Conservation (phyloP, 192 early-diverging fungal species). For the Backusella westeae region DNA sequence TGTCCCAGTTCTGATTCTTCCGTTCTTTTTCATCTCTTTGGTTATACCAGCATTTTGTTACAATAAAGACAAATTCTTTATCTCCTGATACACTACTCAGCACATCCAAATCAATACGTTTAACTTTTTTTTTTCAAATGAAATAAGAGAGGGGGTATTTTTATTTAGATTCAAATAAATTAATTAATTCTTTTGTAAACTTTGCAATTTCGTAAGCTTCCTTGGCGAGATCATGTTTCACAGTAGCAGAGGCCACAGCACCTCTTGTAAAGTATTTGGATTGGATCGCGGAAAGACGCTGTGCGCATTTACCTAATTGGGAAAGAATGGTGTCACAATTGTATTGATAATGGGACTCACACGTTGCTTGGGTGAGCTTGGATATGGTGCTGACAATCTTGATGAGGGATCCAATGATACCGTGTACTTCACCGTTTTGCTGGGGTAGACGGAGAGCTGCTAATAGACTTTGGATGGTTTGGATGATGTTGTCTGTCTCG, state of each 20-base stretch:
- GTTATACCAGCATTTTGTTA: no score
- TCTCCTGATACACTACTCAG: no score
- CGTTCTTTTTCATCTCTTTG: no score
- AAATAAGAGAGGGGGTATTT: neutral
- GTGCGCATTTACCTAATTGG: constrained; percentile 5
- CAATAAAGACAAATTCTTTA: no score
- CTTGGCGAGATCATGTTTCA: constrained; percentile 83
- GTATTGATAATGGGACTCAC: constrained; percentile 15
- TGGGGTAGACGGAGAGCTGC: constrained; percentile 49
- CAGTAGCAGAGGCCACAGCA: constrained; percentile 56
- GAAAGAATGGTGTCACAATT: neutral
- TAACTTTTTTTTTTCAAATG: no score
- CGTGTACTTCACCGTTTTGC: constrained; percentile 28
- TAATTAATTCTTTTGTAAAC: constrained; percentile 81
- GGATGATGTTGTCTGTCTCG: constrained; percentile 76
- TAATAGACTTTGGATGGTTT: constrained; percentile 74
- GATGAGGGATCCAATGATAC: constrained; percentile 35
- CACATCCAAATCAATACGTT: no score
- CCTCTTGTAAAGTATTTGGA: constrained; percentile 1
- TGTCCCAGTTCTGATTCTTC: no score
- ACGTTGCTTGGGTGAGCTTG: constrained; percentile 45
- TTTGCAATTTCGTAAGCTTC: constrained; percentile 90
- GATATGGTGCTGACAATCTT: constrained; percentile 48
- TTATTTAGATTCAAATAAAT: constrained; percentile 47
- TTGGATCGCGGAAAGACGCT: neutral